Percentiles rank a stretch among this genome's conserved stretches.
phyloP scores from a whole-genome alignment of 495 filamentous ascomycete species.

The Penicillium antarcticum region DNA sequence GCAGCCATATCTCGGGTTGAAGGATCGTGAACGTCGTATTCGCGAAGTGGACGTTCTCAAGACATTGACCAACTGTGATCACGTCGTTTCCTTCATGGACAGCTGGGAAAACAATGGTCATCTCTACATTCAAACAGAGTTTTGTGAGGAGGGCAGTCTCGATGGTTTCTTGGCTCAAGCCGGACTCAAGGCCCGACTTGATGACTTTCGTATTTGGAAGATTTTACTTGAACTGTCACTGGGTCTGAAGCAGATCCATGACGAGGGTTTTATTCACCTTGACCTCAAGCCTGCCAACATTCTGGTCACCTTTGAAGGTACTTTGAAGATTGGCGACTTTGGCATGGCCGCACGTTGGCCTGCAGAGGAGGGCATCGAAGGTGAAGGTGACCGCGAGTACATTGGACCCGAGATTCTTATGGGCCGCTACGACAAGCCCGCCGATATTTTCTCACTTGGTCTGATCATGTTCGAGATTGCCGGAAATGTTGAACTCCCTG shows the following conservation, averaged over 20 bases:
- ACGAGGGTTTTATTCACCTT: slow-evolving; percentile 84
- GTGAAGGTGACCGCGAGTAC: slow-evolving; percentile 94
- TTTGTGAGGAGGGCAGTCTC: slow-evolving; percentile 86
- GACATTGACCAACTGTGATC: slow-evolving; percentile 68
- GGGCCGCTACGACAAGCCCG: slow-evolving; percentile 81
- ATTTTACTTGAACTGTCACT: slow-evolving; percentile 78
- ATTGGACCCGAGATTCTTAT: slow-evolving; percentile 87
- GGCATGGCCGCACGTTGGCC: slow-evolving; percentile 85
- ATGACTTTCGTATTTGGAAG: slow-evolving; percentile 99
- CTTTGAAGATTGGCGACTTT: slow-evolving; percentile 94
- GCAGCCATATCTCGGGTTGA: slow-evolving; percentile 67
- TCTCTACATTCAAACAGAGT: slow-evolving; percentile 97
- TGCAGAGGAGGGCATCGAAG: slow-evolving; percentile 69
- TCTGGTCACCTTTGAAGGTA: slow-evolving; percentile 84
- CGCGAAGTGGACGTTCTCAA: slow-evolving; percentile 76
- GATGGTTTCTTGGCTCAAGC: slow-evolving; percentile 75
- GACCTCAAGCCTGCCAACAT: slow-evolving; percentile 96
- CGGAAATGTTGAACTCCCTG: slow-evolving; percentile 84
- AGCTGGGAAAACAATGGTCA: slow-evolving; percentile 79
- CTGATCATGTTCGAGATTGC: slow-evolving; percentile 92
- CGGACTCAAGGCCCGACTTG: slow-evolving; percentile 78
- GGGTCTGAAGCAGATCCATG: slow-evolving; percentile 85
- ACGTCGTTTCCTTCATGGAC: slow-evolving; percentile 75
- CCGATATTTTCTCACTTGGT: slow-evolving; percentile 90
- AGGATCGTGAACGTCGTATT: slow-evolving; percentile 73